phyloP scores from a whole-genome alignment of 495 filamentous ascomycete species.

The Lepidopterella palustris region DNA sequence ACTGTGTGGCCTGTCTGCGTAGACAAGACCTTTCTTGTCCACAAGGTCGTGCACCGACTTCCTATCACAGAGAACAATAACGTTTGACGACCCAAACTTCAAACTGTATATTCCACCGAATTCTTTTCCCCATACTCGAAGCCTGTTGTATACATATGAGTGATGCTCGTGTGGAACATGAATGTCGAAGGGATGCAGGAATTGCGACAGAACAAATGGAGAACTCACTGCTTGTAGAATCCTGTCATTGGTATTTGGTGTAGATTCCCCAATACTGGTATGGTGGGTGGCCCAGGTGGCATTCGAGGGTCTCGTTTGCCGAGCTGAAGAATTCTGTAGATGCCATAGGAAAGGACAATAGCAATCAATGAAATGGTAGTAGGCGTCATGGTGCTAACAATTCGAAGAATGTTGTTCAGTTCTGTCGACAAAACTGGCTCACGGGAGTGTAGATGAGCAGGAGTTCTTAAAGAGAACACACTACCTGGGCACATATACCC shows the following conservation, averaged over 20 bases:
- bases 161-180: too few species aligned
- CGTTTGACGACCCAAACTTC: background rate
- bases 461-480: background rate
- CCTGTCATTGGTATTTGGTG: background rate
- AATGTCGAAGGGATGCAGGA: too few species aligned
- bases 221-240: background rate
- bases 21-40: background rate
- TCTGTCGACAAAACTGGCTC: background rate
- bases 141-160: too few species aligned
- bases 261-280: background rate
- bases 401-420: background rate
- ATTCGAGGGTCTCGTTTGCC: background rate
- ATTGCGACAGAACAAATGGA: background rate
- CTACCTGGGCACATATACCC: too few species aligned
- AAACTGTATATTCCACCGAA: background rate
- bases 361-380: background rate
- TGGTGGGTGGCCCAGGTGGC: background rate
- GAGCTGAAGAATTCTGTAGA: background rate
- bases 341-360: background rate
- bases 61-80: background rate
- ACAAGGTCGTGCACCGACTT: slow-evolving; percentile 1
- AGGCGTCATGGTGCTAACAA: background rate
- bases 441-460: background rate
- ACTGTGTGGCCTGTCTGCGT: background rate
- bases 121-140: slow-evolving; percentile 2